Base-by-base conservation (phyloP, 208 protist species). In the Leishmania tarentolae region DNA sequence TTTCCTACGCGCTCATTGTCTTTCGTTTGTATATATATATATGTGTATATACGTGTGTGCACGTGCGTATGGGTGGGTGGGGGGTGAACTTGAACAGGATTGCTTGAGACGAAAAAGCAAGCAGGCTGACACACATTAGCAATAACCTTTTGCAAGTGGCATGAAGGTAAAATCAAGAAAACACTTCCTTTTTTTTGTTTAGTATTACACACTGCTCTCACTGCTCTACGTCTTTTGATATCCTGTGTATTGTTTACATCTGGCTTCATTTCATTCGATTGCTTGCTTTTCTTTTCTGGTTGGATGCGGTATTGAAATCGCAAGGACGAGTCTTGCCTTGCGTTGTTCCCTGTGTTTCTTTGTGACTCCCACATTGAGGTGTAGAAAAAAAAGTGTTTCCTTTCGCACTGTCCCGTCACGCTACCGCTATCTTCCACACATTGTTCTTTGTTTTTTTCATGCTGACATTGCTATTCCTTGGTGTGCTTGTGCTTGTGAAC, bases 101-200 rank as follows among this genome's bases (percentile, higher is more conserved):
- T 52, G 42, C 68, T 15, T 24, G 69, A 73, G 40, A 50, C 42
- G 37, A 52, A 71, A 53, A 53, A 11, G 40, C 17, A 71, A 71
- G 40, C 37, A 71, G 46, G 24, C 37, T 40, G 9, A 15, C n/a
- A 31, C 37, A 73, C 44, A 50, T 73, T 13, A 52, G 24, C 42
- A 53, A 28, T 73, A 73, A 24, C 69, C 17, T 50, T 50, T 73
- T 73, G 44, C 17, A 69, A 15, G 46, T 52, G 66, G 21, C 8
- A 56, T 28, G 66, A n/a, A 13, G 40, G 37, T 11, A 37, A 59
- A 53, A 73, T 0, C 19, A 40, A 28, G 19, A 72, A 42, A n/a
- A 78, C 15, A 71, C 76, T 74, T 69, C 35, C 52, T 76, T 70
- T 74, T 80, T 80, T 72, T 74, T 75, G 66, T 86, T 15, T 84